Percentiles rank a stretch among this genome's conserved stretches.
These are phyloP conservation scores for Ramaria sp. DNA, from an alignment of 768 basidiomycete species.

Conservation along the genomic window DNA sequence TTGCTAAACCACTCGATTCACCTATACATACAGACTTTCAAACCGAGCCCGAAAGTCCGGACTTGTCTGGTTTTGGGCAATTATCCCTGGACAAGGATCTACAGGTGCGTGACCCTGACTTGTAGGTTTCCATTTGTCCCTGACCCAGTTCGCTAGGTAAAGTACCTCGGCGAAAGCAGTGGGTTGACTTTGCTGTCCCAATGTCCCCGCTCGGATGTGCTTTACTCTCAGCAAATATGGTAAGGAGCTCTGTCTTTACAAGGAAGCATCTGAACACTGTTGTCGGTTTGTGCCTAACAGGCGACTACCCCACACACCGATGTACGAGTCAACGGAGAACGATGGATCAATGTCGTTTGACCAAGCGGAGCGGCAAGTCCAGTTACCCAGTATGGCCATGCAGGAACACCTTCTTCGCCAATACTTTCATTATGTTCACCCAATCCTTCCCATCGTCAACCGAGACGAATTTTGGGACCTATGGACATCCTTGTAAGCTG, in stretches of 20 bases:
- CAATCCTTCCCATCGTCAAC: conserved; percentile 66
- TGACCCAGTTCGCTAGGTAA: background rate
- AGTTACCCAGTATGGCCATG: conserved; percentile 17
- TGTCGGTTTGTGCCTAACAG: background rate
- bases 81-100: conserved; percentile 79
- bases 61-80: conserved; percentile 70
- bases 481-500: conserved; percentile 14
- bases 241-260: background rate
- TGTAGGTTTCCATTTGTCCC: background rate
- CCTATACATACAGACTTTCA: background rate
- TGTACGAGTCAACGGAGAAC: background rate
- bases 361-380: background rate
- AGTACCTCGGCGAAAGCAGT: background rate
- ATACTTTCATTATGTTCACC: conserved; percentile 77
- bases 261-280: no score
- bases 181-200: background rate
- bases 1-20: background rate
- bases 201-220: background rate
- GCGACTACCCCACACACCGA: background rate
- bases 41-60: conserved; percentile 21
- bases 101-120: conserved; percentile 63
- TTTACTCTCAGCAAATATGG: conserved; percentile 1
- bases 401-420: conserved; percentile 65
- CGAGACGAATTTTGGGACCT: conserved; percentile 58
- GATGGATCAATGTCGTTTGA: background rate